These are phyloP conservation scores for Alternaria panax DNA, from an alignment of 2,329 filamentous ascomycete genomes.

Conservation along the genomic window DNA sequence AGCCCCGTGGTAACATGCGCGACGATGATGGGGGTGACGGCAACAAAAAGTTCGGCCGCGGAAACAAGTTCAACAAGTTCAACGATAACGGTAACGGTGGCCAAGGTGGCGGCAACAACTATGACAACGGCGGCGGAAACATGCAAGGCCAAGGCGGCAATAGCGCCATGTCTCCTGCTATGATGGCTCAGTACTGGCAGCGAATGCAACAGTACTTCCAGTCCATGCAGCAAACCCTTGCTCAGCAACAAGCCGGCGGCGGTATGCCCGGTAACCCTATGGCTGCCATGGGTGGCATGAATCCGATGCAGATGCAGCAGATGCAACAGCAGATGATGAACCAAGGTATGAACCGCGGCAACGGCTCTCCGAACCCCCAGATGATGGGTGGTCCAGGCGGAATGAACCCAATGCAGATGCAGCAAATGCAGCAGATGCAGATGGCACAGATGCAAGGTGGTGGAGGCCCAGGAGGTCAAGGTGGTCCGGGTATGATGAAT, in stretches of 20 bases:
- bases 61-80: conserved; percentile 49
- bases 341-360: conserved; percentile 39
- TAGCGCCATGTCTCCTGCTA: conserved; percentile 84
- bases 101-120: conserved; percentile 51
- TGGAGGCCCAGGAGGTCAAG: conserved; percentile 45
- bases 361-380: conserved; percentile 44
- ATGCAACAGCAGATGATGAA: conserved; percentile 49
- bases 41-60: conserved; percentile 53
- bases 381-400: conserved; percentile 57
- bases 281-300: conserved; percentile 64
- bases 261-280: conserved; percentile 49
- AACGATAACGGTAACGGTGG: conserved; percentile 51
- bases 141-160: conserved; percentile 50
- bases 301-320: conserved; percentile 61
- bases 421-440: conserved; percentile 73
- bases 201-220: conserved; percentile 97
- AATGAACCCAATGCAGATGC: conserved; percentile 74
- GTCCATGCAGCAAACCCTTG: conserved; percentile 94
- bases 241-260: conserved; percentile 54
- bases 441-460: conserved; percentile 55
- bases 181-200: conserved; percentile 99
- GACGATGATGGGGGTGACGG: conserved; percentile 82
- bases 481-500: conserved; percentile 37
- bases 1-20: conserved; percentile 90
- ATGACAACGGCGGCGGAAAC: conserved; percentile 57